These are phyloP conservation scores for Fagopyrum tataricum DNA, from an alignment of 148 eudicot genomes.

Conservation along the genomic window DNA sequence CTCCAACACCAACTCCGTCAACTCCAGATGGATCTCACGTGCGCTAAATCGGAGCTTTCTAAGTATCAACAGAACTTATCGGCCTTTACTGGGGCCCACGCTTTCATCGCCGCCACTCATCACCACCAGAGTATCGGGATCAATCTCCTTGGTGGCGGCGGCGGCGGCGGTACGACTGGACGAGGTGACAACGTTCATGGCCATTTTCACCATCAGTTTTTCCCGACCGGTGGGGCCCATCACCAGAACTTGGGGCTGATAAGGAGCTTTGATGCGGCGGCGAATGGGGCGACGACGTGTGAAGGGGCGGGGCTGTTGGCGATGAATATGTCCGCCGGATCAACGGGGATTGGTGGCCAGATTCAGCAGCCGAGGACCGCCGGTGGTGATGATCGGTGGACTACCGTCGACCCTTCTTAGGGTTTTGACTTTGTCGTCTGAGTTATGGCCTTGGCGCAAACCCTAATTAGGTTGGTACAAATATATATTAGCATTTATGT, in stretches of 20 bases:
- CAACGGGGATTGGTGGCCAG: conserved; percentile 33
- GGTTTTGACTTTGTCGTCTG: conserved; percentile 15
- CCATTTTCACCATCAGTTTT: conserved; percentile 57
- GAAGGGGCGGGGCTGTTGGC: conserved; percentile 42
- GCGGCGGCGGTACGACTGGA: conserved; percentile 16
- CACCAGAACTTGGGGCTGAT: conserved; percentile 24
- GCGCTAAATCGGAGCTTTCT: conserved; percentile 71
- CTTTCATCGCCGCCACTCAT: conserved; percentile 21
- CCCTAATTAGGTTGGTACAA: conserved; percentile 9
- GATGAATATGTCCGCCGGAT: conserved; percentile 35
- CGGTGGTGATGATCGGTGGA: conserved; percentile 52
- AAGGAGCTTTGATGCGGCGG: conserved; percentile 38
- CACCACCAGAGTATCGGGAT: conserved; percentile 29
- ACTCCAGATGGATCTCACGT: conserved; percentile 62
- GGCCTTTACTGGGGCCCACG: conserved; percentile 17
- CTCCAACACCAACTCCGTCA: conserved; percentile 87
- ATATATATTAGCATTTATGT: too few relatives aligned
- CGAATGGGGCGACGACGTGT: not conserved
- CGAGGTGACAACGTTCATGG: conserved; percentile 20
- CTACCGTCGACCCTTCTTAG: conserved; percentile 53
- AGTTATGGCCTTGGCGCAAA: not conserved
- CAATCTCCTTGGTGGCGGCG: conserved; percentile 22
- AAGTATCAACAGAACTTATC: conserved; percentile 39
- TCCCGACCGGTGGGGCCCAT: conserved; percentile 29
- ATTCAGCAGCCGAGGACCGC: conserved; percentile 48